phyloP scores from a whole-genome alignment of 1,139 yeast genomes.

The Kodamaea alishanica region DNA sequence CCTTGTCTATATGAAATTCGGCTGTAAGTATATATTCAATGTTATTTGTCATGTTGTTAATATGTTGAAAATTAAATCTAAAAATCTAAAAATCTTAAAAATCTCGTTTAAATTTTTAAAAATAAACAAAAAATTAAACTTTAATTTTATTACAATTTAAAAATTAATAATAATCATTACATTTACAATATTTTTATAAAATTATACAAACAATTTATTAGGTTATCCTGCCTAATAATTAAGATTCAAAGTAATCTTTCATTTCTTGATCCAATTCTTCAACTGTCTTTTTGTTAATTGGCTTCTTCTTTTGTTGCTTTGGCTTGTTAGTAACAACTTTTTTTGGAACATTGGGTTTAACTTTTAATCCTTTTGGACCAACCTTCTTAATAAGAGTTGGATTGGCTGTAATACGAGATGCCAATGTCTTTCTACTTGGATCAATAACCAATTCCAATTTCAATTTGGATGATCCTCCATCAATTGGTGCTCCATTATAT shows the following conservation, averaged over 20 bases:
- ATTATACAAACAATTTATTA: too few relatives aligned
- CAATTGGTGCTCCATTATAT: slow-evolving; percentile 92
- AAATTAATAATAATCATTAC: too few relatives aligned
- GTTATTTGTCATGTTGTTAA: slow-evolving; percentile 19
- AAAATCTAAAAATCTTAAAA: background rate
- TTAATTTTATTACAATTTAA: too few relatives aligned
- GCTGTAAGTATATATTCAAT: slow-evolving; percentile 49
- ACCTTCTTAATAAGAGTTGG: slow-evolving; percentile 21
- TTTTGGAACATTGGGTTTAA: slow-evolving; percentile 19
- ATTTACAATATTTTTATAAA: too few relatives aligned
- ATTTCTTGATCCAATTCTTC: slow-evolving; percentile 92
- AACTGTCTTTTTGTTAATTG: slow-evolving; percentile 59
- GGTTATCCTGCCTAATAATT: too few relatives aligned
- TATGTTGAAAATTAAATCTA: background rate
- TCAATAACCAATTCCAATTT: slow-evolving; percentile 84
- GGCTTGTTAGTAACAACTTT: slow-evolving; percentile 23
- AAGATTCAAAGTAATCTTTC: slow-evolving; percentile 69
- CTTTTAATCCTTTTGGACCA: slow-evolving; percentile 11
- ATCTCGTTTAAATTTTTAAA: background rate
- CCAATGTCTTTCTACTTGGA: slow-evolving; percentile 74
- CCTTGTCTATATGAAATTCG: slow-evolving; percentile 57
- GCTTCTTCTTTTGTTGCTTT: slow-evolving; percentile 20
- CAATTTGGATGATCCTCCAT: slow-evolving; percentile 75
- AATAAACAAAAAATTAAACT: background rate
- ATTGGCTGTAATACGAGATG: slow-evolving; percentile 65